Evolutionary conservation across 768 basidiomycete genomes (phyloP).

Genomic region (Dioszegia hungarica): DNA sequence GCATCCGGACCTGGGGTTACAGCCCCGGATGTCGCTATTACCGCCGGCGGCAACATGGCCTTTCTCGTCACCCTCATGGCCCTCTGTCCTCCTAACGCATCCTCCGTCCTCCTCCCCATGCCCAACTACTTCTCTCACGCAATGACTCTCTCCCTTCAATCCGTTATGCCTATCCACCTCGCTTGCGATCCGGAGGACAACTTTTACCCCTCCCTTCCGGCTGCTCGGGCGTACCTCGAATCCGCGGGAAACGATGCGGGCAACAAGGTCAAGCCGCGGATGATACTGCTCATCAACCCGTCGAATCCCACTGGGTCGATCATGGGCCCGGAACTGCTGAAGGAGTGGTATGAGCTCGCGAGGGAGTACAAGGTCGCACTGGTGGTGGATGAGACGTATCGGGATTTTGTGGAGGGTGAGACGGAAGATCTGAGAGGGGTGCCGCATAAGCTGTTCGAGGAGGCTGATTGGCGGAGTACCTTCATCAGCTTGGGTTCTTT

Average conservation of each 20-base stretch:
- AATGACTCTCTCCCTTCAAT: slow-evolving; percentile 65
- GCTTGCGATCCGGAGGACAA: slow-evolving; percentile 54
- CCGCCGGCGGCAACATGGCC: slow-evolving; percentile 69
- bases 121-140: slow-evolving; percentile 57
- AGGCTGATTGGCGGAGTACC: slow-evolving; percentile 58
- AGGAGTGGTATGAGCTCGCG: slow-evolving; percentile 61
- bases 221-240: slow-evolving; percentile 32
- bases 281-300: slow-evolving; percentile 62
- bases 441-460: slow-evolving; percentile 45
- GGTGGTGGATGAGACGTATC: slow-evolving; percentile 82
- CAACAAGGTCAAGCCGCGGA: slow-evolving; percentile 50
- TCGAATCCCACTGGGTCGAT: slow-evolving; percentile 60
- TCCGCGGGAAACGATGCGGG: slow-evolving; percentile 46
- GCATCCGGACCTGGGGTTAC: slow-evolving; percentile 42
- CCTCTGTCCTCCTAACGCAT: slow-evolving; percentile 61
- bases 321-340: slow-evolving; percentile 59
- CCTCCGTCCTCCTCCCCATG: slow-evolving; percentile 62
- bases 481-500: slow-evolving; percentile 72
- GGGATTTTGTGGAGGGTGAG: slow-evolving; percentile 59
- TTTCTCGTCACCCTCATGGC: slow-evolving; percentile 62
- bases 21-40: slow-evolving; percentile 61
- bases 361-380: slow-evolving; percentile 58
- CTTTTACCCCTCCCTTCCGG: slow-evolving; percentile 60
- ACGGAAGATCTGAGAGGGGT: slow-evolving; percentile 17
- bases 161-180: slow-evolving; percentile 59